phyloP scores from a whole-genome alignment of 140 eudicot species.

The Flaveria floridana region DNA sequence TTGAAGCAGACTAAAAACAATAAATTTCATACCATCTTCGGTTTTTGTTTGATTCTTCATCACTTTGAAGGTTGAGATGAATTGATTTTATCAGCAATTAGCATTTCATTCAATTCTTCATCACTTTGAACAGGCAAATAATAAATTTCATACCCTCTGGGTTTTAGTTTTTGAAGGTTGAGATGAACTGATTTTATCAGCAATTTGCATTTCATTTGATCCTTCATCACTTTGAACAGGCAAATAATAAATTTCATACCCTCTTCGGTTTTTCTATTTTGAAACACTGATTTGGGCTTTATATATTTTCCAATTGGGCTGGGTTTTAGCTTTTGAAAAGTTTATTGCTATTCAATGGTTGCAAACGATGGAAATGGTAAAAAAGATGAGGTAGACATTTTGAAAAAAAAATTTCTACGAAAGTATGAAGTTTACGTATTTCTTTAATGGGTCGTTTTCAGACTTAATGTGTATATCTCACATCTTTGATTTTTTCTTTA shows the following conservation, averaged over 20 bases:
- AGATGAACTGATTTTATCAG: neutral
- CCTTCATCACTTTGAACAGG: slow-evolving; percentile 11
- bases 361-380: neutral
- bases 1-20: slow-evolving; percentile 6
- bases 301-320: neutral
- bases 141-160: slow-evolving; percentile 12
- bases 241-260: slow-evolving; percentile 7
- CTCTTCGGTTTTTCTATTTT: slow-evolving; percentile 3
- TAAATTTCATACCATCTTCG: no score
- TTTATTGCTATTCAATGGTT: neutral
- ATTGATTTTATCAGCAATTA: neutral
- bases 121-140: slow-evolving; percentile 17
- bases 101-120: neutral
- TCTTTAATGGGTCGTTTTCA: slow-evolving; percentile 13
- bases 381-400: slow-evolving; percentile 13
- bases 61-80: neutral
- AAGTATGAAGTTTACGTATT: slow-evolving; percentile 19
- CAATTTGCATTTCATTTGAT: neutral
- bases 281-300: slow-evolving; percentile 17
- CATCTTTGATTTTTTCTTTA: slow-evolving; percentile 2
- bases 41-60: neutral
- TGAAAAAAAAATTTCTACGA: slow-evolving; percentile 6
- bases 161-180: neutral
- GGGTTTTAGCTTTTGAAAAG: slow-evolving; percentile 1
- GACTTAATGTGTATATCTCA: neutral